Conservation (phyloP, 768 basidiomycete species). For the Serendipita vermifera region DNA sequence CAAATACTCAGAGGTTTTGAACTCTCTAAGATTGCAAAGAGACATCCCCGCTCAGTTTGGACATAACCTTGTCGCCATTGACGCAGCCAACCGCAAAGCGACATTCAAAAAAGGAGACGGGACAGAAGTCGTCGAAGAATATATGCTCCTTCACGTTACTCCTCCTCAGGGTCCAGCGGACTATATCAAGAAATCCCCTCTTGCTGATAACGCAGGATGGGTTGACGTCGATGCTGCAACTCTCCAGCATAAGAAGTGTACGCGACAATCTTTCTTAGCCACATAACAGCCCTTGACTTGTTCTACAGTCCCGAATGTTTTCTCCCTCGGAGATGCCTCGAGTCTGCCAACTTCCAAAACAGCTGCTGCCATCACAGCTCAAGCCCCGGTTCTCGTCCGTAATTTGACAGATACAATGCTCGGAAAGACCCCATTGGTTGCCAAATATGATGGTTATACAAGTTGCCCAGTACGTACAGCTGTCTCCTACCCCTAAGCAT, state of each 20-base stretch:
- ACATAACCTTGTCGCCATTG: slow-evolving; percentile 69
- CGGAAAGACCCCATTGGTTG: slow-evolving; percentile 52
- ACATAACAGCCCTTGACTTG: not conserved
- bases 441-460: slow-evolving; percentile 78
- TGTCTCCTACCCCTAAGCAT: not conserved
- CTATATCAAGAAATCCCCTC: slow-evolving; percentile 60
- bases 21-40: slow-evolving; percentile 62
- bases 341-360: slow-evolving; percentile 93
- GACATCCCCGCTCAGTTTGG: slow-evolving; percentile 70
- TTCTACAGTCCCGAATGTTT: slow-evolving; percentile 46
- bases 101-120: slow-evolving; percentile 74
- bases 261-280: slow-evolving; percentile 29
- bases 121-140: slow-evolving; percentile 55
- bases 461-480: slow-evolving; percentile 59
- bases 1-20: slow-evolving; percentile 83
- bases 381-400: slow-evolving; percentile 78
- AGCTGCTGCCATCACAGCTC: slow-evolving; percentile 81
- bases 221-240: slow-evolving; percentile 74
- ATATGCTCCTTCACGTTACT: slow-evolving; percentile 69
- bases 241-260: slow-evolving; percentile 70
- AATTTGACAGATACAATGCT: slow-evolving; percentile 41
- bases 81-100: slow-evolving; percentile 57
- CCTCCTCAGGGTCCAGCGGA: slow-evolving; percentile 90
- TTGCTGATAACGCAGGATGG: slow-evolving; percentile 78
- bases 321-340: slow-evolving; percentile 85